phyloP scores from a whole-genome alignment of 2,329 filamentous ascomycete species.

The Fusarium equiseti region DNA sequence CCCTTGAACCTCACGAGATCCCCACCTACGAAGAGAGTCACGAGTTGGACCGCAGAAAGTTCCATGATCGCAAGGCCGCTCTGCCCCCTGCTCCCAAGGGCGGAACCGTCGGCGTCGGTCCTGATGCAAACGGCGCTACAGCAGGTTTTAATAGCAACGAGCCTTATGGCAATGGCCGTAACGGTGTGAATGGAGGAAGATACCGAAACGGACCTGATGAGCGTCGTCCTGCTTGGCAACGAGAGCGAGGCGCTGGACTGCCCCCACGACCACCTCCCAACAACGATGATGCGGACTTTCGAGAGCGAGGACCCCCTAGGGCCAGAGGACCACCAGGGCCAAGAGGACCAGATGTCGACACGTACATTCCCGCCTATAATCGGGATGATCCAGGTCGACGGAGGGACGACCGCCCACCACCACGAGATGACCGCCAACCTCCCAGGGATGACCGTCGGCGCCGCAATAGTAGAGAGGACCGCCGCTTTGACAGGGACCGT shows the following conservation, averaged over 20 bases:
- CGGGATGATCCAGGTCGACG: conserved; percentile 52
- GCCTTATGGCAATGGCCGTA: conserved; percentile 60
- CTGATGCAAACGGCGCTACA: conserved; percentile 61
- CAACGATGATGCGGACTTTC: conserved; percentile 54
- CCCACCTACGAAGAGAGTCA: conserved; percentile 94
- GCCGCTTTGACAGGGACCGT: conserved; percentile 58
- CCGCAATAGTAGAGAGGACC: conserved; percentile 53
- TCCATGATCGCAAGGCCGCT: conserved; percentile 85
- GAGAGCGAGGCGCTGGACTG: conserved; percentile 62
- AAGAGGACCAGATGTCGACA: conserved; percentile 58
- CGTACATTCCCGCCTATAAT: conserved; percentile 64
- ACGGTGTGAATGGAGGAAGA: conserved; percentile 62
- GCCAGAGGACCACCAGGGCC: conserved; percentile 49
- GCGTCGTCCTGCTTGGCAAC: conserved; percentile 66
- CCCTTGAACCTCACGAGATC: conserved; percentile 86
- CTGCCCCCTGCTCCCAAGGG: conserved; percentile 92
- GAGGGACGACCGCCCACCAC: conserved; percentile 50
- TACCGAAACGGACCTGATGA: conserved; percentile 59
- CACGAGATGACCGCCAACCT: conserved; percentile 49
- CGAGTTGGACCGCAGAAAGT: conserved; percentile 93
- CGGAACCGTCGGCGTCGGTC: conserved; percentile 85
- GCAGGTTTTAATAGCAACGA: conserved; percentile 65
- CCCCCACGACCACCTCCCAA: conserved; percentile 58
- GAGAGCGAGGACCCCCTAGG: conserved; percentile 53
- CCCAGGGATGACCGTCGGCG: conserved; percentile 49